Evolutionary conservation across 2,329 filamentous ascomycete species (phyloP).

Genomic region (Microsporum ferrugineum): DNA sequence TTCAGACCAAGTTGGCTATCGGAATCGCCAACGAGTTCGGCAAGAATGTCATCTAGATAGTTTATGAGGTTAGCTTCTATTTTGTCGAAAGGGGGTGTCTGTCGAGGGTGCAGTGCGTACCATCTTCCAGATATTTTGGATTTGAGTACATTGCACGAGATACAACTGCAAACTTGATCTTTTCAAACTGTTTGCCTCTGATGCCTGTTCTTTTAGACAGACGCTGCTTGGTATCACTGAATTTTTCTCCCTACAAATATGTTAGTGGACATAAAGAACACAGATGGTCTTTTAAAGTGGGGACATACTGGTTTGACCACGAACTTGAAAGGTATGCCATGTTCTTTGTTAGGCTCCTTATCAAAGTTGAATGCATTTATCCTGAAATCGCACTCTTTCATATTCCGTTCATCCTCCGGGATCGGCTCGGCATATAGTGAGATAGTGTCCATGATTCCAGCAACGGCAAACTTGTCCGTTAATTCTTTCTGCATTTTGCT

Average conservation of each 20-base stretch:
- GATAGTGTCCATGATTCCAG: slow-evolving; percentile 75
- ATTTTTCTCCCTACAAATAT: slow-evolving; percentile 57
- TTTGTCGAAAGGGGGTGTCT: background rate
- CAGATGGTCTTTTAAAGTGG: background rate
- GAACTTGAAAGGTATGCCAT: slow-evolving; percentile 88
- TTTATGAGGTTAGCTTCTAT: background rate
- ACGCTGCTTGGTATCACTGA: slow-evolving; percentile 88
- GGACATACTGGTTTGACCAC: slow-evolving; percentile 61
- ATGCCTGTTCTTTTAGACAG: slow-evolving; percentile 84
- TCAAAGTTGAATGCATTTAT: slow-evolving; percentile 89
- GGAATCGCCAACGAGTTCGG: slow-evolving; percentile 59
- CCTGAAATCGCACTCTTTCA: slow-evolving; percentile 55
- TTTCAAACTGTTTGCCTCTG: slow-evolving; percentile 96
- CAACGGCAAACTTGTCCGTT: slow-evolving; percentile 56
- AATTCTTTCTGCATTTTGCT: slow-evolving; percentile 78
- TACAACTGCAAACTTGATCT: slow-evolving; percentile 89
- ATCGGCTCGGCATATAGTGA: slow-evolving; percentile 70
- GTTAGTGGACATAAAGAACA: background rate
- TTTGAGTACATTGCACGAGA: slow-evolving; percentile 60
- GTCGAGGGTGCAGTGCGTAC: slow-evolving; percentile 42
- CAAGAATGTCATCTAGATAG: slow-evolving; percentile 34
- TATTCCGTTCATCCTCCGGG: slow-evolving; percentile 53
- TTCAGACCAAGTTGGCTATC: slow-evolving; percentile 62
- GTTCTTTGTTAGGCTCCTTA: slow-evolving; percentile 68
- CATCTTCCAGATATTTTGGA: slow-evolving; percentile 74